Conservation (phyloP, 2,329 filamentous ascomycete species). For the Diaporthe aspalathi region DNA sequence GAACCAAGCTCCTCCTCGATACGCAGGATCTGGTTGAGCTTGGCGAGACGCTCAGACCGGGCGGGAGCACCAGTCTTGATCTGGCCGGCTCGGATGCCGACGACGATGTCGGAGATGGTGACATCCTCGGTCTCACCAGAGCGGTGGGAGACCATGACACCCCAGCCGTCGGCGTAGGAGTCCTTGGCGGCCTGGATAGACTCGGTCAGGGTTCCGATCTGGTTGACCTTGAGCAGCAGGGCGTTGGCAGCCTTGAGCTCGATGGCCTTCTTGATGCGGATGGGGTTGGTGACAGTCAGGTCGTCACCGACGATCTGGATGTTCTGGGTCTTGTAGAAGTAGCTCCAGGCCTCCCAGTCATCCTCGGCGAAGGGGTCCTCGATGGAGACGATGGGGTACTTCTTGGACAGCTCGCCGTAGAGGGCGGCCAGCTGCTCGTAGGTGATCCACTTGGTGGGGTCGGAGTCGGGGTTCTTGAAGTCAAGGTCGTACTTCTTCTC, state of each 20-base stretch:
- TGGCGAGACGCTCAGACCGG: constrained; percentile 97
- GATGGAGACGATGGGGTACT: constrained; percentile 99
- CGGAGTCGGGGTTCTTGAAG: constrained; percentile 99
- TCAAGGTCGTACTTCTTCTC: constrained; percentile 99
- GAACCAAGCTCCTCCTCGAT: constrained; percentile 99
- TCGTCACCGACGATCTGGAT: constrained; percentile 99
- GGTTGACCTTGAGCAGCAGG: constrained; percentile 99
- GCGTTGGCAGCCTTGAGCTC: constrained; percentile 99
- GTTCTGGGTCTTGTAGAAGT: constrained; percentile 99
- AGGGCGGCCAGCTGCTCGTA: constrained; percentile 96
- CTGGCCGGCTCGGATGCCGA: constrained; percentile 95
- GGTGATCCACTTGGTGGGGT: constrained; percentile 96
- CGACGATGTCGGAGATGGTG: constrained; percentile 97
- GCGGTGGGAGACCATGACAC: constrained; percentile 99
- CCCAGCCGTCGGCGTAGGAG: constrained; percentile 94
- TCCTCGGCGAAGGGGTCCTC: constrained; percentile 99
- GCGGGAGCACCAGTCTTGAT: constrained; percentile 99
- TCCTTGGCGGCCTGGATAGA: constrained; percentile 99
- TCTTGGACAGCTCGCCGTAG: constrained; percentile 87
- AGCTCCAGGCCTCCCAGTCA: constrained; percentile 99
- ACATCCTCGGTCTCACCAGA: constrained; percentile 99
- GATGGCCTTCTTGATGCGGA: constrained; percentile 99
- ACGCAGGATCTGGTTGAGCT: constrained; percentile 99
- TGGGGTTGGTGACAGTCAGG: constrained; percentile 98
- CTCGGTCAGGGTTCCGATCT: constrained; percentile 98